Evolutionary conservation across 495 filamentous ascomycete genomes (phyloP), one percentile per base, ranked within the genome.

Genomic region (Cercophora scortea): DNA sequence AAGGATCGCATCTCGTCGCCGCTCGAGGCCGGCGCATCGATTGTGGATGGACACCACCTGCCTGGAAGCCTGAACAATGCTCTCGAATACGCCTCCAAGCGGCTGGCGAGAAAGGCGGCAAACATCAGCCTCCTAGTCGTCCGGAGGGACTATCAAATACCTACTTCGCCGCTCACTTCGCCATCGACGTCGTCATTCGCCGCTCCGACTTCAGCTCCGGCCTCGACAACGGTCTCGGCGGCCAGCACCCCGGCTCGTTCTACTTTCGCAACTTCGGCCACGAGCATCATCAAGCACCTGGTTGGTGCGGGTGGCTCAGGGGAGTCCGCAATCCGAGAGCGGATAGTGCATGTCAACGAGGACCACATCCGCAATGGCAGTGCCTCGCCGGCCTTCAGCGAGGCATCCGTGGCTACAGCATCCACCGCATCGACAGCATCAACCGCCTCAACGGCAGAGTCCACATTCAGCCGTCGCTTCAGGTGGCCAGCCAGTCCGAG

Each of bases 1-100:
- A 79, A 73, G 65, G 66, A 67, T 39, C 65, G 65, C 48, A 81
- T 80, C 54, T 80, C 78, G 0, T 69, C 74, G 39, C 77, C 78
- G n/a, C 70, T 81, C 39, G 78, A 79, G 54, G 77, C 78, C 15
- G 75, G 76, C 6, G 58, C 62, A 1, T 78, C 75, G 38, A 64
- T 79, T 42, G 65, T 73, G 42, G 77, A 79, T 47, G 59, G 61
- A 42, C 65, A 74, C 54, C 71, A 75, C 32, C 64, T 80, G 7
- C 74, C 78, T 2, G 53, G 60, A 33, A 62, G 65, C 40, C 50
- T 81, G 47, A 68, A 55, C 12, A 57, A 62, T 11, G 72, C 75
- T 33, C 61, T 81, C 7, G 72, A 78, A 12, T 80, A 80, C 53
- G 67, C 71, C n/a, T 79, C 78, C 8, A 69, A 67, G 51, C 60